Percentiles rank a stretch among this genome's conserved stretches.
Evolutionary conservation across 2,329 filamentous ascomycete genomes (phyloP).

Genomic region (Huntiella omanensis): DNA sequence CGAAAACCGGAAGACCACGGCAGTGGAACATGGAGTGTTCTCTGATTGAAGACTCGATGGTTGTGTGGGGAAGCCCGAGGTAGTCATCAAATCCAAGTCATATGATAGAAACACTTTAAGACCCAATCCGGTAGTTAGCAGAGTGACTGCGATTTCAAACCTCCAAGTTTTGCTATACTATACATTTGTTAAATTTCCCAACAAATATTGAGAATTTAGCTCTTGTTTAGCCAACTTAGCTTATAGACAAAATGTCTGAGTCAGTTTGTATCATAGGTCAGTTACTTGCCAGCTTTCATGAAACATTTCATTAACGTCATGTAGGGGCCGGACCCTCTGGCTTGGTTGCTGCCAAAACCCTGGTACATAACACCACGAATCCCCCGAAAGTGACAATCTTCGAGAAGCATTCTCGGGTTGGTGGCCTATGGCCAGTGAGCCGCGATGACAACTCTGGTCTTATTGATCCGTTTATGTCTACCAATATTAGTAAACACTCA

Average conservation of each 20-base stretch:
- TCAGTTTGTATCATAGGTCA: conserved; percentile 24
- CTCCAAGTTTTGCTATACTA: neutral
- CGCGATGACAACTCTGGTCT: conserved; percentile 30
- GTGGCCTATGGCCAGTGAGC: conserved; percentile 56
- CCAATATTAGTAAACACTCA: conserved; percentile 62
- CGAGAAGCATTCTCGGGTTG: conserved; percentile 45
- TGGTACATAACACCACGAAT: conserved; percentile 39
- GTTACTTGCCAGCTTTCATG: conserved; percentile 6
- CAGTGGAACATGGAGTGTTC: too few species aligned
- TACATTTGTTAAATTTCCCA: too few species aligned
- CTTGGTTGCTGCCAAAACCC: conserved; percentile 51
- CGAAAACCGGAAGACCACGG: too few species aligned
- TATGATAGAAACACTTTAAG: too few species aligned
- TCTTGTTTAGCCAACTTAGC: too few species aligned
- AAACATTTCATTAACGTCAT: neutral
- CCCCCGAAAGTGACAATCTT: conserved; percentile 52
- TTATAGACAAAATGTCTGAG: conserved; percentile 18
- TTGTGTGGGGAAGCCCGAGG: too few species aligned
- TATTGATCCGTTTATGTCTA: conserved; percentile 47
- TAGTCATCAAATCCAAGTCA: too few species aligned
- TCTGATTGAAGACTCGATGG: too few species aligned
- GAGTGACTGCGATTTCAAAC: neutral
- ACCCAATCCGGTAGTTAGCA: too few species aligned
- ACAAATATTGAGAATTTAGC: too few species aligned
- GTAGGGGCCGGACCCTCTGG: conserved; percentile 51